A percentile compares a stretch with the other conserved stretches of the same genome.
Conservation (phyloP, 257 asterid genomes). For the Ilex asprella region DNA sequence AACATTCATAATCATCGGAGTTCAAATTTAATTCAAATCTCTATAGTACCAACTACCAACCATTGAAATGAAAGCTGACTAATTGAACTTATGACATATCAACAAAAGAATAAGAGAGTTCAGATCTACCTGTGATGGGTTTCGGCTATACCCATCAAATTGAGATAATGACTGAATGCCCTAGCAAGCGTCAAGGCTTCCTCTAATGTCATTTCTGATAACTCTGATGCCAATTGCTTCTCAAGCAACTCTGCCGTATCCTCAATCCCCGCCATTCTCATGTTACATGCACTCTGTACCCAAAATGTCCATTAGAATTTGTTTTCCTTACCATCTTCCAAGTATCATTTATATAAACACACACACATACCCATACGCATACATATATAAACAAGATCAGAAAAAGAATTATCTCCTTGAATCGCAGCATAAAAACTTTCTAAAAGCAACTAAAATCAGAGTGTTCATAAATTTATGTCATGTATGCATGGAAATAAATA, state of each 20-base stretch:
- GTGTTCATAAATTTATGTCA: no score
- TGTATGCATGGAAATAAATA: no score
- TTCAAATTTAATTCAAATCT: no score
- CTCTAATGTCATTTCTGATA: conserved; percentile 82
- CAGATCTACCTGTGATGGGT: conserved; percentile 75
- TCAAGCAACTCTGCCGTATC: conserved; percentile 92
- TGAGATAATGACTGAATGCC: conserved; percentile 86
- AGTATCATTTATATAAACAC: not conserved
- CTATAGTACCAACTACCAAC: no score
- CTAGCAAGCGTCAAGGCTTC: conserved; percentile 86
- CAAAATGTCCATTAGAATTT: conserved; percentile 15
- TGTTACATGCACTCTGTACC: conserved; percentile 78
- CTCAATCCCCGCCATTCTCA: conserved; percentile 85
- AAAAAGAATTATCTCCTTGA: no score
- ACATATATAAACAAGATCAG: no score
- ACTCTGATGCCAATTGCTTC: conserved; percentile 71
- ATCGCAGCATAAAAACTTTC: no score
- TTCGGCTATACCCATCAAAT: conserved; percentile 87
- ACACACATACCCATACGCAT: not conserved
- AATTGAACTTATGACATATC: conserved; percentile 2
- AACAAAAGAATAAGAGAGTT: not conserved
- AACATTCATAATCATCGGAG: no score
- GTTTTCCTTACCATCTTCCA: conserved; percentile 1
- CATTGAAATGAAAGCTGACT: not conserved
- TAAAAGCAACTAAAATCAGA: no score